Conservation (phyloP, 345 rosid genomes). For the Eucalyptus camaldulensis region DNA sequence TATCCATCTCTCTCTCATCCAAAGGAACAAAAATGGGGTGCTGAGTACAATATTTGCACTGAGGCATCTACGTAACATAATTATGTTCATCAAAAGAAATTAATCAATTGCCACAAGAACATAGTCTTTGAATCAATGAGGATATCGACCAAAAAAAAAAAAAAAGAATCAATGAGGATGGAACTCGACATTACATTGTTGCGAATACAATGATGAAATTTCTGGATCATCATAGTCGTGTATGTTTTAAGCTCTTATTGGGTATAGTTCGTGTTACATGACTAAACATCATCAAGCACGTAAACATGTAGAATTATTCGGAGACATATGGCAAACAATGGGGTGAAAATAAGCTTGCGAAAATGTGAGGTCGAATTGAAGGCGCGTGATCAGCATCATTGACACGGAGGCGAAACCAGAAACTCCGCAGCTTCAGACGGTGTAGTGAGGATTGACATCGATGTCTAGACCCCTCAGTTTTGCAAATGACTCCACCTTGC, state of each 20-base stretch:
- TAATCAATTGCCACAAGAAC: not conserved
- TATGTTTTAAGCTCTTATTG: not conserved
- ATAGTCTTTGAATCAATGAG: not conserved
- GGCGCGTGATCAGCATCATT: not conserved
- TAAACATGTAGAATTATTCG: not conserved
- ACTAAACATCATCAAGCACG: not conserved
- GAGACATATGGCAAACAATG: not conserved
- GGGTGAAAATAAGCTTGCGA: not conserved
- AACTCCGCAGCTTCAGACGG: constrained; percentile 9
- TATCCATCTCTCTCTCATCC: not conserved
- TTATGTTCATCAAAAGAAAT: not conserved
- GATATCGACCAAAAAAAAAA: not conserved
- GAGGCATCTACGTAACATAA: not conserved
- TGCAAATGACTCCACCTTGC: constrained; percentile 51
- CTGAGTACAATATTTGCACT: not conserved
- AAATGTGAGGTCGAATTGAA: not conserved
- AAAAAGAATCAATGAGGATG: not conserved
- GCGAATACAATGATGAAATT: not conserved
- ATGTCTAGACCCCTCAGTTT: constrained; percentile 42
- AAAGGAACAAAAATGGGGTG: not conserved
- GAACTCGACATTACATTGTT: not conserved
- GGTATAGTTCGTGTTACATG: not conserved
- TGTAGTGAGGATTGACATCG: constrained; percentile 52
- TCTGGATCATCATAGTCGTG: not conserved
- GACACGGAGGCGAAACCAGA: not conserved